Percentiles rank a stretch among this genome's conserved stretches.
Evolutionary conservation across 1,139 yeast species (phyloP).

Genomic region (Debaryomycetaceae sp.): DNA sequence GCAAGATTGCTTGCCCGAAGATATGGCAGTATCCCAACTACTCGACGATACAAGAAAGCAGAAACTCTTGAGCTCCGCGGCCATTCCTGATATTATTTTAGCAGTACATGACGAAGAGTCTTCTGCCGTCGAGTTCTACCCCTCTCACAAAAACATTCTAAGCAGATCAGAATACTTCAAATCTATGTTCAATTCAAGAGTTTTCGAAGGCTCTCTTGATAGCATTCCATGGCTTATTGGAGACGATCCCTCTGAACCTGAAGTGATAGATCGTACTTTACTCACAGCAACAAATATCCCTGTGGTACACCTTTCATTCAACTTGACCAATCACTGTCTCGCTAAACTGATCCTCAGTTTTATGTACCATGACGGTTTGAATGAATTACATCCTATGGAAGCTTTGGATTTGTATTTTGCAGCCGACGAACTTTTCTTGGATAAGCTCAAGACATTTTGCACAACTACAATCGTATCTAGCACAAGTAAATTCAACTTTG

Average conservation of each 20-base stretch:
- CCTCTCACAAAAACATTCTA: constrained; percentile 62
- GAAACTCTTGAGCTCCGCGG: constrained; percentile 18
- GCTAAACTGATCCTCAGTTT: constrained; percentile 55
- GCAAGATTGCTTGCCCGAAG: constrained; percentile 24
- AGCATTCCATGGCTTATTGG: not conserved
- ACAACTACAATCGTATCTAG: constrained; percentile 55
- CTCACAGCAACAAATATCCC: constrained; percentile 25
- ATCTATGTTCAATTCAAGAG: constrained; percentile 57
- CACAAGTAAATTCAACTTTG: constrained; percentile 18
- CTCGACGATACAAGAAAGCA: constrained; percentile 15
- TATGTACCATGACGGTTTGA: constrained; percentile 58
- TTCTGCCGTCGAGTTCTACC: constrained; percentile 40
- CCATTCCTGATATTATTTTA: constrained; percentile 51
- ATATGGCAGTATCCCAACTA: constrained; percentile 20
- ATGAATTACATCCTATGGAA: constrained; percentile 42
- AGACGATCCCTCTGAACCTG: constrained; percentile 12
- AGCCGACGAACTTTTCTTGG: constrained; percentile 62
- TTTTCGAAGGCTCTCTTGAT: constrained; percentile 20
- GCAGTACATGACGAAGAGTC: constrained; percentile 31
- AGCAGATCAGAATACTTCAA: constrained; percentile 62
- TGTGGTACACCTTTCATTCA: constrained; percentile 25
- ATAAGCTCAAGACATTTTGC: constrained; percentile 62
- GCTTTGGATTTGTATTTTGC: constrained; percentile 56
- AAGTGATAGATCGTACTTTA: constrained; percentile 20
- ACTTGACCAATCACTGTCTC: constrained; percentile 28